Evolutionary conservation across 257 asterid genomes (phyloP).

Genomic region (Solanum lycopersicoides): DNA sequence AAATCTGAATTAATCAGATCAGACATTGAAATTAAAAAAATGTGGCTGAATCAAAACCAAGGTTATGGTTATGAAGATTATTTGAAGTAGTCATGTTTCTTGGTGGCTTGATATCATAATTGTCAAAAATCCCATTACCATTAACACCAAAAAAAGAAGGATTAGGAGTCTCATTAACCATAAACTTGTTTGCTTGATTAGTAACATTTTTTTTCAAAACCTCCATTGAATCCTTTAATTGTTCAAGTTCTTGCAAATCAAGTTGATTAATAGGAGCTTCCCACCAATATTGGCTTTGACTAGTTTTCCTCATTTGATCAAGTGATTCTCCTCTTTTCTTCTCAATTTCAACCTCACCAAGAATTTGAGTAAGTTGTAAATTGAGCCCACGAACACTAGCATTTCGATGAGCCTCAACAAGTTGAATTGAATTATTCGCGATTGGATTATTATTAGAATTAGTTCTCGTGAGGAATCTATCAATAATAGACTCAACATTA

Average conservation of each 20-base stretch:
- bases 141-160: slow-evolving; percentile 7
- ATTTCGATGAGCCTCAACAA: slow-evolving; percentile 41
- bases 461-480: slow-evolving; percentile 25
- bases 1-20: not conserved
- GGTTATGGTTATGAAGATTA: not conserved
- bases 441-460: not conserved
- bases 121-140: slow-evolving; percentile 8
- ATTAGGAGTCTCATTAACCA: slow-evolving; percentile 5
- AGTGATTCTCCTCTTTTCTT: slow-evolving; percentile 46
- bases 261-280: slow-evolving; percentile 36
- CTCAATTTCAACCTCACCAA: slow-evolving; percentile 39
- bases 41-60: slow-evolving; percentile 35
- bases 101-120: slow-evolving; percentile 39
- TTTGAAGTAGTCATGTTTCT: slow-evolving; percentile 2
- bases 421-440: slow-evolving; percentile 12
- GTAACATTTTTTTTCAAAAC: slow-evolving; percentile 33
- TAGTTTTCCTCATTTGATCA: slow-evolving; percentile 35
- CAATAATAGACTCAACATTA: slow-evolving; percentile 39
- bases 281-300: slow-evolving; percentile 50
- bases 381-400: slow-evolving; percentile 43
- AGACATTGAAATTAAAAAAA: slow-evolving; percentile 14
- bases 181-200: slow-evolving; percentile 20
- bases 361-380: slow-evolving; percentile 41
- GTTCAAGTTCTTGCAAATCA: slow-evolving; percentile 44
- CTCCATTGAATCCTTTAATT: slow-evolving; percentile 52